Percentiles rank a stretch among this genome's conserved stretches.
phyloP scores from a whole-genome alignment of 106 monocot species.

The Amphibolis antarctica region DNA sequence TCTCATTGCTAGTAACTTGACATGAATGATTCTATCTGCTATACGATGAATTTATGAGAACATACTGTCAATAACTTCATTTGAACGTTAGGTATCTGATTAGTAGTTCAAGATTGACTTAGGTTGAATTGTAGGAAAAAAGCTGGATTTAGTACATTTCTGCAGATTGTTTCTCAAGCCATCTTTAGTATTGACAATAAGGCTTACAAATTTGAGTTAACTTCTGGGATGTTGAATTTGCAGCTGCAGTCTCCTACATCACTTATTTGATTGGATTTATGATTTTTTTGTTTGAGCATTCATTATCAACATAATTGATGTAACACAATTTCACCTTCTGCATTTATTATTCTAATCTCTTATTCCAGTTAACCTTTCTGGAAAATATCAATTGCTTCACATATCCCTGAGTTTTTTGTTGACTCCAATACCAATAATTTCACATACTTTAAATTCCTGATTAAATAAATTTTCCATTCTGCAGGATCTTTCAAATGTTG shows the following conservation, averaged over 20 bases:
- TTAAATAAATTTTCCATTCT: background rate
- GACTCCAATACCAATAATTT: background rate
- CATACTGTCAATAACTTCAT: too few species aligned
- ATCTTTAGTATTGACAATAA: background rate
- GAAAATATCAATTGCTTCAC: background rate
- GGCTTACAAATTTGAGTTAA: background rate
- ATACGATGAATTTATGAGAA: too few species aligned
- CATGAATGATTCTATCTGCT: too few species aligned
- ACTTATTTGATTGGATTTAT: too few species aligned
- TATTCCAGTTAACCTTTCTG: background rate
- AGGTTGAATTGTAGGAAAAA: too few species aligned
- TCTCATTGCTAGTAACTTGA: too few species aligned
- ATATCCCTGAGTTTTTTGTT: background rate
- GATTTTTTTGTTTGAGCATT: background rate
- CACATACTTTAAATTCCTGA: background rate
- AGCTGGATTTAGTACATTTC: background rate
- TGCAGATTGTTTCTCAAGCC: background rate
- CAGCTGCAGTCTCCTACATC: too few species aligned
- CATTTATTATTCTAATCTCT: background rate
- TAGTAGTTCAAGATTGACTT: too few species aligned
- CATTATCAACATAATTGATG: background rate
- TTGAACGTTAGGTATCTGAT: too few species aligned
- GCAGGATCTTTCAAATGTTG: constrained; percentile 81
- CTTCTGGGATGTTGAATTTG: too few species aligned
- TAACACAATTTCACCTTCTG: background rate